Evolutionary conservation across 257 asterid species (phyloP).

Genomic region (Gentiana macrophylla): DNA sequence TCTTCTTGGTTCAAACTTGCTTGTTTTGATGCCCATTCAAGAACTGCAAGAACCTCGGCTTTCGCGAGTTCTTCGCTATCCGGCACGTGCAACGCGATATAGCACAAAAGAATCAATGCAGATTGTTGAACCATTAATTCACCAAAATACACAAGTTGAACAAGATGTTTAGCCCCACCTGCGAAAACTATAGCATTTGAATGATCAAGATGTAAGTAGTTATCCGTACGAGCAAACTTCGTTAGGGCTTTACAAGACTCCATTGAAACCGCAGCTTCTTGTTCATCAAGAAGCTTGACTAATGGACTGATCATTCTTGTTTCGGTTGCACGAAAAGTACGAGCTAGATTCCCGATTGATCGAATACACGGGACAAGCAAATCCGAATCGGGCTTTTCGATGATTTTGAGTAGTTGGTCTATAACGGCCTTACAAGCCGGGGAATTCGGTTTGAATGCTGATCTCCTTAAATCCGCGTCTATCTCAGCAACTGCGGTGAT

Average conservation of each 20-base stretch:
- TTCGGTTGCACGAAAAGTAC: constrained; percentile 35
- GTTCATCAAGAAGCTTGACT: constrained; percentile 29
- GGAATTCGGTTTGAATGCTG: constrained; percentile 38
- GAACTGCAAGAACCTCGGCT: constrained; percentile 26
- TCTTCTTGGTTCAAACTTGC: constrained; percentile 23
- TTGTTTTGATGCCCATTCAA: constrained; percentile 34
- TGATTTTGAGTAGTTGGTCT: constrained; percentile 25
- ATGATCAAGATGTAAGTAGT: constrained; percentile 31
- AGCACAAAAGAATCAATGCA: constrained; percentile 26
- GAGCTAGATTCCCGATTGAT: constrained; percentile 32
- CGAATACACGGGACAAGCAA: constrained; percentile 29
- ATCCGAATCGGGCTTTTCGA: constrained; percentile 19
- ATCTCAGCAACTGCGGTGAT: constrained; percentile 32
- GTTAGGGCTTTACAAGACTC: constrained; percentile 33
- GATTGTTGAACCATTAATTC: constrained; percentile 23
- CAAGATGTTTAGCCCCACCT: constrained; percentile 31
- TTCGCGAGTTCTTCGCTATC: constrained; percentile 33
- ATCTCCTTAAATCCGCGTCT: constrained; percentile 30
- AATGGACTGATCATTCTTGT: constrained; percentile 34
- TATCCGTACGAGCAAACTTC: constrained; percentile 34
- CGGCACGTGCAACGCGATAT: constrained; percentile 31
- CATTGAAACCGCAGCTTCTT: constrained; percentile 17
- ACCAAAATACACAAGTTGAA: constrained; percentile 32
- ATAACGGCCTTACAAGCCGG: constrained; percentile 38
- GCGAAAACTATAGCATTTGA: constrained; percentile 29